Base-by-base conservation (phyloP, 2,329 filamentous ascomycete species). In the Alternaria viburni region DNA sequence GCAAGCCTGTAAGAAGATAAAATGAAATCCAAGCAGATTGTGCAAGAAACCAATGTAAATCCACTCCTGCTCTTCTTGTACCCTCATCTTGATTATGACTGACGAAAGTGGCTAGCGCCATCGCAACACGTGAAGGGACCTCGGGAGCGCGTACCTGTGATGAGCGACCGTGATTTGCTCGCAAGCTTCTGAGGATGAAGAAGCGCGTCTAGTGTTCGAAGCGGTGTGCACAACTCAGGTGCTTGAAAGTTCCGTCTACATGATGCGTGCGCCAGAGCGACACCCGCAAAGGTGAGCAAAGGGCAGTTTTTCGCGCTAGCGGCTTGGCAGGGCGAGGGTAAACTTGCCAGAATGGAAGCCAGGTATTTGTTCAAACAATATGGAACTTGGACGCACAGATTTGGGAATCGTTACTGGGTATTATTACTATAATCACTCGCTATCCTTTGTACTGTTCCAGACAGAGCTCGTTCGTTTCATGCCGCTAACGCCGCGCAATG, bases 231-330 rank as follows among this genome's bases (percentile, higher is more conserved):
- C 19, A 25, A 46, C 5, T 50, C 17, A 46, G 32, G 11, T 41
- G 46, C 23, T 32, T 25, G 32, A 54, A 54, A 45, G 45, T 55
- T 6, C 15, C 30, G 30, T 50, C 54, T 57, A 57, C 55, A 62
- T 57, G 28, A 43, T 30, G 36, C 54, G 41, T 30, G 49, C 32
- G 56, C 57, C 45, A 36, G 44, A 44, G 32, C 13, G 25, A 59
- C 23, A 59, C 28, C 4, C 23, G 47, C n/a, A 9, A 59, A 17
- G 52, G 54, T 59, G 43, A 61, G 60, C 54, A 23, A 45, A 57
- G 57, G 69, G 67, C 60, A 71, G 61, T 67, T 72, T 71, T 73
- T 69, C 57, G 63, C 69, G 69, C 65, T 69, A 71, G 67, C 50
- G 71, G 12, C 65, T 65, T 70, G 69, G 68, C 70, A 28, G 12